Base-by-base conservation (phyloP, 1,284 basidiomycete species). In the Sporisorium exsertum region DNA sequence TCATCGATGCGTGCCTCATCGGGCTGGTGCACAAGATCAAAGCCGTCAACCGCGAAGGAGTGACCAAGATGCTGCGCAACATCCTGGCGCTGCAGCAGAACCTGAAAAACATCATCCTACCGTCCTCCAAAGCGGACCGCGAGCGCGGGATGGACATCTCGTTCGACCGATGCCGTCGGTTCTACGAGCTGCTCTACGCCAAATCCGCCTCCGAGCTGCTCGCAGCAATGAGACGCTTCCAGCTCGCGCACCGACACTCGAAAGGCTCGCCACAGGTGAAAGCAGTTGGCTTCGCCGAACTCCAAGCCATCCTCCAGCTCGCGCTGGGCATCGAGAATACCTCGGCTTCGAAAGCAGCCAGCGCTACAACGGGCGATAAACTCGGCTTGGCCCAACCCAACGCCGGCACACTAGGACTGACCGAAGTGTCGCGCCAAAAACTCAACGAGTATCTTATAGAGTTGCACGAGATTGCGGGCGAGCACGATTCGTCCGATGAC, bases 11-110 rank as follows among this genome's bases (percentile, higher is more conserved):
- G 66, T 87, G 94, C 47, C 87, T 98, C 58, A 91, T 98, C 66
- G 88, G 88, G 13, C 90, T 92, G 68, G 93, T 93, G 29, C 90
- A 90, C 24, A 87, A 90, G 63, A 89, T 99, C 64, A 90, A 89
- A 26, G 85, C 89, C 16, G 91, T 91, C 15, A 98, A 95, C 78
- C 84, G 87, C 0, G 90, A 91, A 61, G 96, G 96, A 0, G 90
- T 95, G 71, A 90, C 91, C 81, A 97, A 97, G 87, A 92, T 98
- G 84, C 87, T 91, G 79, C 90, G 95, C 47, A 97, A 97, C 86
- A 92, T 97, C 50, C 88, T 95, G 26, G 93, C 95, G 15, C 88
- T 99, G 26, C 95, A 97, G 84, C 96, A 99, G 85, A 93, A 93
- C 79, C 89, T 97, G 77, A 94, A 94, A 82, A 84, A 84, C 64